Evolutionary conservation across 805 yeast species (phyloP).

Genomic region (Nakazawaea wickerhamii): DNA sequence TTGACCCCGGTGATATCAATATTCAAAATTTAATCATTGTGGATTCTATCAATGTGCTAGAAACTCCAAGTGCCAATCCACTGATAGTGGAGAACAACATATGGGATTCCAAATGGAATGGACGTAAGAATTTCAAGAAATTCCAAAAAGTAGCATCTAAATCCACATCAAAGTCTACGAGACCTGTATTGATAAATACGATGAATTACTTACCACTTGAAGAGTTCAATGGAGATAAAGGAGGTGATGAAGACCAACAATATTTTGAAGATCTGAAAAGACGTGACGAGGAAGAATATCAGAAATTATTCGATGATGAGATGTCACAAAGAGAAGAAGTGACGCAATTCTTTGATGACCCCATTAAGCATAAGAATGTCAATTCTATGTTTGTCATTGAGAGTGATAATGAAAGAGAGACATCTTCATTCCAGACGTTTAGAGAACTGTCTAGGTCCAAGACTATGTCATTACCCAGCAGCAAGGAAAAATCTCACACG

Average conservation of each 20-base stretch:
- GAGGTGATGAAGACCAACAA: slow-evolving; percentile 2
- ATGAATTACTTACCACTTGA: slow-evolving; percentile 7
- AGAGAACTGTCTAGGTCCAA: neutral
- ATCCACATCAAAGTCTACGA: neutral
- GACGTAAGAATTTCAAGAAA: slow-evolving; percentile 11
- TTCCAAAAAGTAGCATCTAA: slow-evolving; percentile 9
- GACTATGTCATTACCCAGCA: neutral
- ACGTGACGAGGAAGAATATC: neutral
- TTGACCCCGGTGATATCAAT: slow-evolving; percentile 1
- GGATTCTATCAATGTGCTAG: slow-evolving; percentile 5
- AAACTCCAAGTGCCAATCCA: neutral
- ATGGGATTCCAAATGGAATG: slow-evolving; percentile 12
- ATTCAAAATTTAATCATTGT: slow-evolving; percentile 8
- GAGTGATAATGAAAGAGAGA: slow-evolving; percentile 1
- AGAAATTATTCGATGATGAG: neutral
- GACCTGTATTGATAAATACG: slow-evolving; percentile 2
- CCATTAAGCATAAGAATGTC: neutral
- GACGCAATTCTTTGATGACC: neutral
- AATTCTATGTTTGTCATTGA: neutral
- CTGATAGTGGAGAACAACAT: neutral
- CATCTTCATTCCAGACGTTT: neutral
- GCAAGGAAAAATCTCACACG: neutral
- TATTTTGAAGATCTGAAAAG: neutral
- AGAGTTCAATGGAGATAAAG: slow-evolving; percentile 1
- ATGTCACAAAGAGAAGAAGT: slow-evolving; percentile 1